Conservation (phyloP, 306 rosid genomes). For the Pachyrhizus erosus region DNA sequence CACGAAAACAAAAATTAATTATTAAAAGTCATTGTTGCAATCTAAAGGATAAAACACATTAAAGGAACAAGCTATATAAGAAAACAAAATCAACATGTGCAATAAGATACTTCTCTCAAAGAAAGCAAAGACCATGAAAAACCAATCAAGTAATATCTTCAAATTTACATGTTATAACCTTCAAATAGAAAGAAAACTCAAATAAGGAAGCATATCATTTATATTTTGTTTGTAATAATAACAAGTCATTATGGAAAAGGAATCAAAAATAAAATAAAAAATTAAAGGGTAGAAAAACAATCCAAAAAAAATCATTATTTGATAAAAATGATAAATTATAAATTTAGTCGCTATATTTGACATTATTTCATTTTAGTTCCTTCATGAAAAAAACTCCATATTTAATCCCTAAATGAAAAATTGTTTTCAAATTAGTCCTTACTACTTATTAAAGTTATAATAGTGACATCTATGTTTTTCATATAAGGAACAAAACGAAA, state of each 20-base stretch:
- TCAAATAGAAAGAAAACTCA: background rate
- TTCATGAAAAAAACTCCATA: background rate
- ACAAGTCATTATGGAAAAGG: background rate
- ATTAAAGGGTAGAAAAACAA: background rate
- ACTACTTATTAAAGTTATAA: background rate
- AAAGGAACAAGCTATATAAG: background rate
- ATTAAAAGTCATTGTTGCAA: background rate
- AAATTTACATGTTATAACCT: background rate
- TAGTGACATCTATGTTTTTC: background rate
- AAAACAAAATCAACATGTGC: too few species aligned
- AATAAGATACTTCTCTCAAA: too few species aligned
- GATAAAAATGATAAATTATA: background rate
- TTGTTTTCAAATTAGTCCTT: background rate
- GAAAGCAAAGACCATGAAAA: too few species aligned
- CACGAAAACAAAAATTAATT: background rate
- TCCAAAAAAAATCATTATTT: background rate
- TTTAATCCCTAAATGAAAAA: background rate
- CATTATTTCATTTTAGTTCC: background rate
- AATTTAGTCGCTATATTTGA: too few species aligned
- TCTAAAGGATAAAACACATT: background rate
- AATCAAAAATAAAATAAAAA: background rate
- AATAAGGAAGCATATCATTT: background rate
- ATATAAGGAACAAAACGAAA: background rate
- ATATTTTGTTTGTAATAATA: constrained; percentile 4
- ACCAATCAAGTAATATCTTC: background rate